Evolutionary conservation across 2,329 filamentous ascomycete species (phyloP), one percentile per base, ranked within the genome.

Genomic region (Chaetomium sp.): DNA sequence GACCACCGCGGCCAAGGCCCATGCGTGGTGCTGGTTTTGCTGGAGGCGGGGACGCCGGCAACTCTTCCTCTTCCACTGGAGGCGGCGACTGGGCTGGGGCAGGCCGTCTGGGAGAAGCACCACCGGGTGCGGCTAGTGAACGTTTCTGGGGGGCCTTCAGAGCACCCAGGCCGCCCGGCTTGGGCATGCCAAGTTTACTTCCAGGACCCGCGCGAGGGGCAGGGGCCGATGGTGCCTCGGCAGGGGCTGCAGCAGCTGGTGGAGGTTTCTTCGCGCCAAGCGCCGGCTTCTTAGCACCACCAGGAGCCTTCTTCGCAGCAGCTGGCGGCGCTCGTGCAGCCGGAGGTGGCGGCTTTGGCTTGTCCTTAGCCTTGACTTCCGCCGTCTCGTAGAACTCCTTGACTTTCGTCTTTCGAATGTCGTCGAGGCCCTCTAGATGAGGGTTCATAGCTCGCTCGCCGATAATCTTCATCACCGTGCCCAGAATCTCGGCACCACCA

Each of bases 391-490:
- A 89, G 69, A 84, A 97, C 70, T 99, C 94, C 74, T 95, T 96
- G 69, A 97, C 88, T 71, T 96, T 99, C 59, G 79, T 88, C 74
- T 96, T 97, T 59, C 91, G 84, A 62, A 97, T 97, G 32, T 99
- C 94, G 68, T 99, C 94, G 2, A 99, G 77, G 3, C 90, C 90
- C 61, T 96, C 92, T 12, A 99, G 75, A 69, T 95, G 88, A 7
- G 89, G 87, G 44, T 88, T 90, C 94, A 99, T 99, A 52, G 89
- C 89, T 55, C 94, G 84, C 71, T 99, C 95, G 43, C 94, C 92
- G 75, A 97, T 89, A 54, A 99, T 97, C 75, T 97, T 99, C 94
- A 96, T 97, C 49, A 99, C 72, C 0, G 91, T 96, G 61, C 95
- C 94, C 3, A 99, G 76, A 37, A 94, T 85, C 70, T 99, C 94